Conservation (phyloP, 2,329 filamentous ascomycete genomes). For the Sporothrix protearum region DNA sequence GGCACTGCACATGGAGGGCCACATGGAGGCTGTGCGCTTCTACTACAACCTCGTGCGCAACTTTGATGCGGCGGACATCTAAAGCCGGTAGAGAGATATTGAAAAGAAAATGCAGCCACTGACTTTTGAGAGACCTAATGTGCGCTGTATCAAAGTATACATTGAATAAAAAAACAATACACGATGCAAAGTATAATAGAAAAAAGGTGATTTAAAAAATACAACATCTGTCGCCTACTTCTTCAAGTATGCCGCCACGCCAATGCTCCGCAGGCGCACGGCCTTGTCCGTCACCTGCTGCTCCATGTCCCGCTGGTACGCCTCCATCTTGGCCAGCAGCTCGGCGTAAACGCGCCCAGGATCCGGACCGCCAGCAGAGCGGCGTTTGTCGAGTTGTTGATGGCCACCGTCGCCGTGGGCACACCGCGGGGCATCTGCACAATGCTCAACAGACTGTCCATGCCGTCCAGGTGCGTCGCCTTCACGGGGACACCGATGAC, state of each 20-base stretch:
- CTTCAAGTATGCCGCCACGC: slow-evolving; percentile 41
- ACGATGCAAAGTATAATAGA: neutral
- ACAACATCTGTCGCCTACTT: neutral
- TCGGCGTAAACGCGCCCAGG: slow-evolving; percentile 40
- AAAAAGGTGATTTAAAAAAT: neutral
- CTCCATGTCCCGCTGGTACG: slow-evolving; percentile 59
- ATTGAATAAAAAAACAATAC: neutral
- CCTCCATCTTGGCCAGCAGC: slow-evolving; percentile 52
- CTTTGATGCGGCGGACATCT: slow-evolving; percentile 36
- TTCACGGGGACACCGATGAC: slow-evolving; percentile 77
- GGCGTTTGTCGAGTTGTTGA: slow-evolving; percentile 77
- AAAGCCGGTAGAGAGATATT: neutral
- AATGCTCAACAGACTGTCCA: slow-evolving; percentile 68
- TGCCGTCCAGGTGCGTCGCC: slow-evolving; percentile 67
- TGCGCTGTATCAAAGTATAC: slow-evolving; percentile 6
- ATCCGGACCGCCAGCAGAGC: slow-evolving; percentile 28
- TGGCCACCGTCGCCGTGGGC: slow-evolving; percentile 66
- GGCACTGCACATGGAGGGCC: slow-evolving; percentile 36
- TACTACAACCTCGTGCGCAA: slow-evolving; percentile 42
- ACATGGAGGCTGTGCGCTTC: slow-evolving; percentile 39
- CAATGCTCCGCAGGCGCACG: slow-evolving; percentile 49
- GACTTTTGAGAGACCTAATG: neutral
- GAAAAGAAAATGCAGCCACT: neutral
- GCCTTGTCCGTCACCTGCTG: slow-evolving; percentile 62
- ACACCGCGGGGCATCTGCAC: slow-evolving; percentile 66